These are phyloP conservation scores for Sporothrix schenckii DNA, from an alignment of 2,329 filamentous ascomycete species.

Conservation along the genomic window DNA sequence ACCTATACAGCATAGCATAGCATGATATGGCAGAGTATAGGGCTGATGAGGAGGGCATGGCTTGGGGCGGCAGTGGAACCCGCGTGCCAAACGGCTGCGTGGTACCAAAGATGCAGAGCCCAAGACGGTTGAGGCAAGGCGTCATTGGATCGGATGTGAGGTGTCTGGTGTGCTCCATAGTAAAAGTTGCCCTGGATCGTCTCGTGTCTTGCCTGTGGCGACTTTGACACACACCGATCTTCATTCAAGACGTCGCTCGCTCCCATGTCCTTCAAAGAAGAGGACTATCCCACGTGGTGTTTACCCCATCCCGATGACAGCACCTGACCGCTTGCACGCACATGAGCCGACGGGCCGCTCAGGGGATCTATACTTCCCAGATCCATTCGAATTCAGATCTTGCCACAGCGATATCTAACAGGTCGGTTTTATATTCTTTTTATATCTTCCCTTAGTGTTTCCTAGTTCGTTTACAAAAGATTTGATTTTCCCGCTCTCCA, in stretches of 20 bases:
- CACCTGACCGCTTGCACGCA: neutral
- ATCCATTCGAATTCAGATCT: neutral
- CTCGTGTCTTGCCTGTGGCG: neutral
- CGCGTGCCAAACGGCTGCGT: neutral
- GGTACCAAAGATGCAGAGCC: neutral
- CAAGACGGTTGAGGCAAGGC: neutral
- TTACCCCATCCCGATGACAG: neutral
- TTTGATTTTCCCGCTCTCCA: neutral
- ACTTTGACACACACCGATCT: neutral
- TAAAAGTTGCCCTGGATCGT: neutral
- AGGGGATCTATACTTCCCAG: neutral
- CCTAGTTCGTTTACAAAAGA: neutral
- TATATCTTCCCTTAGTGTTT: neutral
- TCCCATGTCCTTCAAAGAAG: neutral
- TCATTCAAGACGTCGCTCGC: neutral
- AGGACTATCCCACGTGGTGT: neutral
- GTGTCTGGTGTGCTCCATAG: neutral
- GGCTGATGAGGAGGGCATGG: neutral
- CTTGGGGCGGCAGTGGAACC: neutral
- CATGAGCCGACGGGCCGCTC: neutral
- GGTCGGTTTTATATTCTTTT: neutral
- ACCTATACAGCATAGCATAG: neutral
- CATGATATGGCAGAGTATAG: neutral
- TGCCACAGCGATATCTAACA: neutral
- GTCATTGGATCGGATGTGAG: neutral